phyloP scores from a whole-genome alignment of 2,329 filamentous ascomycete genomes.

The Curvularia lunata region DNA sequence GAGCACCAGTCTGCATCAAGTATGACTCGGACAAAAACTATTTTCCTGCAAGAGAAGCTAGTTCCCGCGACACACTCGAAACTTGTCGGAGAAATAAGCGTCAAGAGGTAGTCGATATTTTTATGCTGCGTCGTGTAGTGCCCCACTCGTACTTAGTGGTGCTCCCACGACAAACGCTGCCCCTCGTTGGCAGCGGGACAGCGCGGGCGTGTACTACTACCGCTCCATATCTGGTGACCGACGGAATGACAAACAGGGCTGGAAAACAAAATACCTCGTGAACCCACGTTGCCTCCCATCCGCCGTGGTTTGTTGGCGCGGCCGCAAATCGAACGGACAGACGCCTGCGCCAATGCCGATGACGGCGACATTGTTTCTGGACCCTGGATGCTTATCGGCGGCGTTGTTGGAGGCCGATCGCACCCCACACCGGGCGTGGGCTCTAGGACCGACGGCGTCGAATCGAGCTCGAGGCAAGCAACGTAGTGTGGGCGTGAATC shows the following conservation, averaged over 20 bases:
- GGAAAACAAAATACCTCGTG: conserved; percentile 37
- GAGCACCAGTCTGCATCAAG: conserved; percentile 23
- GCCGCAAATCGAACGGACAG: conserved; percentile 25
- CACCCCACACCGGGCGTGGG: conserved; percentile 33
- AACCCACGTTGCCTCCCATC: conserved; percentile 22
- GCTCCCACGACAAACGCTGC: conserved; percentile 11
- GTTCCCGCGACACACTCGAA: conserved; percentile 22
- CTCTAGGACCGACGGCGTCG: conserved; percentile 19
- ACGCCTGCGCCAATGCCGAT: conserved; percentile 36
- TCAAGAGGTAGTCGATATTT: conserved; percentile 32
- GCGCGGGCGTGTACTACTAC: conserved; percentile 5
- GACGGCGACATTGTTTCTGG: conserved; percentile 42
- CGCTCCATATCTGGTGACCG: neutral
- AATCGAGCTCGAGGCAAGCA: conserved; percentile 8
- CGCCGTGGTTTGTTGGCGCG: conserved; percentile 18
- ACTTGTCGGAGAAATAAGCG: conserved; percentile 16
- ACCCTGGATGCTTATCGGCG: conserved; percentile 37
- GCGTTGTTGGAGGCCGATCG: conserved; percentile 19
- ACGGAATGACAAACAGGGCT: conserved; percentile 12
- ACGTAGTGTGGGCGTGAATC: conserved; percentile 16
- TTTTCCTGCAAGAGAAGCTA: conserved; percentile 12
- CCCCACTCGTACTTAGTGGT: conserved; percentile 32
- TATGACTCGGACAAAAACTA: conserved; percentile 15
- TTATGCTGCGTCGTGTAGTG: conserved; percentile 34
- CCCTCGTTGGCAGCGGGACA: conserved; percentile 25